phyloP scores from a whole-genome alignment of 2,329 filamentous ascomycete species.

The Pseudonectria buxi region DNA sequence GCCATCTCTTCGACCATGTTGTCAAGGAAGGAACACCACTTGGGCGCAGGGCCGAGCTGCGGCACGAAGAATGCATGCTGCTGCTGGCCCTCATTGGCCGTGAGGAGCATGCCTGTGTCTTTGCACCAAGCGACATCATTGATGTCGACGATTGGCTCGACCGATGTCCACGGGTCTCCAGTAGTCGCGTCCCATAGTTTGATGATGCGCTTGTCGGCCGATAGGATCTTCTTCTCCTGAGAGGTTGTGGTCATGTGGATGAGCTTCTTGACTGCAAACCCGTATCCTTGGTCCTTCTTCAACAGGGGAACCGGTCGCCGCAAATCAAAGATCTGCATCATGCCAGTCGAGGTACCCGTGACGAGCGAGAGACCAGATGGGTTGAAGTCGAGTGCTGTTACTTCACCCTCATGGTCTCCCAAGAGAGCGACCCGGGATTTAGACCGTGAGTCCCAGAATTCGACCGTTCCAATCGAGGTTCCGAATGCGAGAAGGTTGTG shows the following conservation, averaged over 20 bases:
- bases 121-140: constrained; percentile 92
- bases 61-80: constrained; percentile 95
- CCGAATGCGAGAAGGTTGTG: constrained; percentile 92
- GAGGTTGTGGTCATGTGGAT: constrained; percentile 64
- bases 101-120: constrained; percentile 89
- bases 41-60: constrained; percentile 84
- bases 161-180: constrained; percentile 87
- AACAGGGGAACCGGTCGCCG: constrained; percentile 79
- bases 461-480: constrained; percentile 88
- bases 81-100: constrained; percentile 92
- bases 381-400: constrained; percentile 84
- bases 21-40: constrained; percentile 95
- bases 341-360: constrained; percentile 78
- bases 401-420: constrained; percentile 59
- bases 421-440: constrained; percentile 75
- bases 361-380: constrained; percentile 77
- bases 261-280: constrained; percentile 83
- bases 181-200: constrained; percentile 87
- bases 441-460: constrained; percentile 90
- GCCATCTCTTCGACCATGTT: constrained; percentile 99
- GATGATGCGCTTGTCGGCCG: constrained; percentile 90
- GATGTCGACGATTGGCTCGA: constrained; percentile 90
- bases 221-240: constrained; percentile 80
- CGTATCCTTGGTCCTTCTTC: constrained; percentile 93
- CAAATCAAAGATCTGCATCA: constrained; percentile 87